Evolutionary conservation across 1,284 basidiomycete species (phyloP), one percentile per base, ranked within the genome.

Genomic region (Ustilago shanxiensis): DNA sequence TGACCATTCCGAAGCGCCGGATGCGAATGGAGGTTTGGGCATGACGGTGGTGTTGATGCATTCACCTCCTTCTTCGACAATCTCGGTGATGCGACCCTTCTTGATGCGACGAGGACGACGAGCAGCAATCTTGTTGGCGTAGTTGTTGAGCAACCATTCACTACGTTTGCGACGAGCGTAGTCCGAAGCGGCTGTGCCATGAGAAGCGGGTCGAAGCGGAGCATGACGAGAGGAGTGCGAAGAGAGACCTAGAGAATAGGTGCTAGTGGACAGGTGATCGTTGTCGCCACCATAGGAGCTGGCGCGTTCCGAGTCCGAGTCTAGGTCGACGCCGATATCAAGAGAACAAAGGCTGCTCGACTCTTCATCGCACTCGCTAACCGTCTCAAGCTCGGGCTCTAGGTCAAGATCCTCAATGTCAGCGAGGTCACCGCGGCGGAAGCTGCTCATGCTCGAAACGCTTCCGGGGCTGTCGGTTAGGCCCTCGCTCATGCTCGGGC

Each of bases 381-480:
- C 81, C 10, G 79, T 80, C 54, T 84, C 80, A 24, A 85, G 78
- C 53, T 85, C 83, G 10, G 77, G 80, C 52, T 84, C 83, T 11
- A 81, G 66, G 50, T 83, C 80, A 24, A 82, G 70, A 47, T 85
- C 83, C 50, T 85, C 83, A 18, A 83, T 79, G 62, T 85, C 83
- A 29, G 81, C 81, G 28, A 79, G 67, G 18, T 85, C 82, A 49
- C 83, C 83, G 28, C 76, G 79, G 41, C 74, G 73, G 44, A 77
- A 80, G 49, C 79, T 81, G 65, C 57, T 79, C 45, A 81, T 72
- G 58, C 79, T 82, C 9, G 81, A 79, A 24, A 85, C 60, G 41
- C 80, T 82, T 55, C 79, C 80, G 4, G 82, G 80, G 37, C 80
- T 82, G 41, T 78, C 75, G 37, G 75, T 78, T 41, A 78, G 67